Evolutionary conservation across 768 basidiomycete genomes (phyloP), one percentile per base, ranked within the genome.

Genomic region (Termitomyces titanicus): DNA sequence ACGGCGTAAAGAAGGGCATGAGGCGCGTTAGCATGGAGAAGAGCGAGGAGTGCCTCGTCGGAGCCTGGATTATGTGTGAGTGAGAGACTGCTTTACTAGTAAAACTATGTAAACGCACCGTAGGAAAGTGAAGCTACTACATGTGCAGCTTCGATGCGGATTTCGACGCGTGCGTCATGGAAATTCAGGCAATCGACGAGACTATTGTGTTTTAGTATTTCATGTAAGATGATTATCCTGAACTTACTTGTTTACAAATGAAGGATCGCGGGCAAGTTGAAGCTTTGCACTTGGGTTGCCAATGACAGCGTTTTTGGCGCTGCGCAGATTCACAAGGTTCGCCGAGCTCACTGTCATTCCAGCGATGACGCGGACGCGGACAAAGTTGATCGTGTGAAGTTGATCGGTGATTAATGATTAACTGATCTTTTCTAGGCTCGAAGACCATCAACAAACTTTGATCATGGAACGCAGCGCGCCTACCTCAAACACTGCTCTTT

Each of bases 281-380:
- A 75, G 64, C 66, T 92, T 92, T 1, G 87, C 86, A 0, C 82
- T 79, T 0, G 88, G 89, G 58, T 91, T 92, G 1, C 90, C 90
- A 37, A 92, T 91, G 47, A 91, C 85, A 1, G 76, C 66, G 67
- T 92, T 92, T 70, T 91, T 91, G 56, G 83, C 78, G 56, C 76
- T 73, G 70, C 89, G 91, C 59, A 90, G 80, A 48, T 68, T 69
- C 17, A 74, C 58, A 25, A 73, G 61, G 40, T 56, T 64, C 8
- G 66, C 51, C 3, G 61, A 34, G 50, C 52, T 49, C 52, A 63
- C 58, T 35, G 61, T 80, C 72, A 50, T 72, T 39, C 0, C 25
- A 18, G 13, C 17, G 34, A 33, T 17, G 13, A 24, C 40, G 40
- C 22, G 18, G 13, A 24, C 40, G 40, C 22, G 6, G 12, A 13